Conservation (phyloP, 176 grass and related monocot species). For the Coix lacrymajobi region DNA sequence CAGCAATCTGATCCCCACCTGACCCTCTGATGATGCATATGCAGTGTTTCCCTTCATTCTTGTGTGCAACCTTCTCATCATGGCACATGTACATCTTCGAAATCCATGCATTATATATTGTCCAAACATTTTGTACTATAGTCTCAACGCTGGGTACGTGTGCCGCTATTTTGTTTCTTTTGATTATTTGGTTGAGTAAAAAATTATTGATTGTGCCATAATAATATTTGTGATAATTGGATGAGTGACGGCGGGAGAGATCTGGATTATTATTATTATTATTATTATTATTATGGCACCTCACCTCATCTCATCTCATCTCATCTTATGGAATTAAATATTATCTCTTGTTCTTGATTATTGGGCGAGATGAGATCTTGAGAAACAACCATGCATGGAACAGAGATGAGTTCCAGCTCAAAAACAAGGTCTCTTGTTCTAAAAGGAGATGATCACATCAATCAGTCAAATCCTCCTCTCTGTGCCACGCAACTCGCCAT, state of each 20-base stretch:
- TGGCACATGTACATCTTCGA: background rate
- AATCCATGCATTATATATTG: background rate
- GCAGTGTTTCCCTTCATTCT: background rate
- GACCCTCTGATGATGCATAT: background rate
- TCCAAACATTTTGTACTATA: too few relatives aligned
- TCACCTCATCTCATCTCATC: slow-evolving; percentile 13
- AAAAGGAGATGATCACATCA: slow-evolving; percentile 36
- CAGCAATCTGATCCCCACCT: background rate
- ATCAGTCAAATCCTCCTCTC: slow-evolving; percentile 28
- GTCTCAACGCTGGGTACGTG: background rate
- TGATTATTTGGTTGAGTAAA: background rate
- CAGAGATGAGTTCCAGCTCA: slow-evolving; percentile 9
- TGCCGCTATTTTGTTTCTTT: background rate
- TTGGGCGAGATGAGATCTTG: slow-evolving; percentile 16
- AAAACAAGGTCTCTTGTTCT: slow-evolving; percentile 7
- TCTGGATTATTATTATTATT: background rate
- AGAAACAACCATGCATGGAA: slow-evolving; percentile 32
- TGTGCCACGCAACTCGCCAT: slow-evolving; percentile 19
- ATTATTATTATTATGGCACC: background rate
- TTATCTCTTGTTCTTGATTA: slow-evolving; percentile 7
- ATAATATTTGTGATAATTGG: background rate
- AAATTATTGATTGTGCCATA: background rate
- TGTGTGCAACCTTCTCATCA: background rate
- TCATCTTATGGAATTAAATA: slow-evolving; percentile 11
- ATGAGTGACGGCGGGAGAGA: slow-evolving; percentile 6